Evolutionary conservation across 73 alveolate genomes (phyloP), one percentile per base, ranked within the genome.

Genomic region (Symbiodinium natans): DNA sequence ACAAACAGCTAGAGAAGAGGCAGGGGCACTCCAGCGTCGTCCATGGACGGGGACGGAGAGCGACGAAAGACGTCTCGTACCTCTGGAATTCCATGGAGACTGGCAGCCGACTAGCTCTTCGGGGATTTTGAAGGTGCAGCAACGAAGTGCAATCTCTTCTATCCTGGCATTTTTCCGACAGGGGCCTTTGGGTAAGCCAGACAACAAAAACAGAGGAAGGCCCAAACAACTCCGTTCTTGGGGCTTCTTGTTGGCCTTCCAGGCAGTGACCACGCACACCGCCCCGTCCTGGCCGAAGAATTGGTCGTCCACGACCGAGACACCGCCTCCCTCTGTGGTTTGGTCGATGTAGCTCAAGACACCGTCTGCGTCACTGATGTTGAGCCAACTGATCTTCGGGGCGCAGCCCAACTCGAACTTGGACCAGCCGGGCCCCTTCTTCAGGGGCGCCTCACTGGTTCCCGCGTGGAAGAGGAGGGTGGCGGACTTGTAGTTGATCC

Each of bases 211-310:
- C n/a, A n/a, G n/a, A n/a, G n/a, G n/a, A n/a, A n/a, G n/a, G n/a
- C n/a, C n/a, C n/a, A n/a, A n/a, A n/a, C n/a, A n/a, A n/a, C n/a
- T n/a, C n/a, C n/a, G n/a, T n/a, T n/a, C n/a, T n/a, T n/a, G 92
- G 36, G 0, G 68, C 93, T 52, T 68, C 40, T 86, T 86, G 63
- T 80, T 80, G n/a, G 54, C 59, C 59, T 54, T 48, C 93, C 93
- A 86, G 27, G 93, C 93, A 4, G 83, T 33, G 54, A 86, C 93
- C 17, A 52, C 59, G 39, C 93, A 86, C 36, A 86, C 59, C 15
- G 83, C 93, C 41, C 93, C 93, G 40, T 86, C 93, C 31, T 86
- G 93, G 34, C 93, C 93, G n/a, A 34, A 54, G 83, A 86, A 86
- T 48, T 84, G 42, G 83, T 86, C 93, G 23, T 86, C 93, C 15